phyloP scores from a whole-genome alignment of 1,284 basidiomycete genomes.

The Ceraceosorus bombacis region DNA sequence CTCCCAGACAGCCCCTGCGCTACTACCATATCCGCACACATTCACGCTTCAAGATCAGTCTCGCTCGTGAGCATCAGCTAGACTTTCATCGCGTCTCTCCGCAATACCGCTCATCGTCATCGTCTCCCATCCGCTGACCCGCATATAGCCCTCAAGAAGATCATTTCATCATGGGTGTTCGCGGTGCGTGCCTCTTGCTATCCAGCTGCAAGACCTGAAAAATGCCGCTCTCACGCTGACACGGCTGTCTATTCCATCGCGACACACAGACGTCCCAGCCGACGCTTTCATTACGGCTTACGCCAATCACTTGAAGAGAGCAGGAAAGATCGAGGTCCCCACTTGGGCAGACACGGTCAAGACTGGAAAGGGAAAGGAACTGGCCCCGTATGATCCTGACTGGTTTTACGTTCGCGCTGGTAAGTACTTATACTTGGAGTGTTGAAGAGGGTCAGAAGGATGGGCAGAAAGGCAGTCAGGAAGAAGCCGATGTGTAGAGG shows the following conservation, averaged over 20 bases:
- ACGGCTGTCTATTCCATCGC: constrained; percentile 21
- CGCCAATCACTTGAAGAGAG: constrained; percentile 86
- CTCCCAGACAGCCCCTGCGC: too few relatives aligned
- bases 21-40: too few relatives aligned
- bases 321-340: constrained; percentile 74
- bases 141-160: too few relatives aligned
- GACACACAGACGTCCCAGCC: constrained; percentile 55
- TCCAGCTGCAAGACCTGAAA: too few relatives aligned
- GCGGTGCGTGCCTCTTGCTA: not conserved
- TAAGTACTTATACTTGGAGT: constrained; percentile 51
- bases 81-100: too few relatives aligned
- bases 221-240: too few relatives aligned
- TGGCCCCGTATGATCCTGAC: constrained; percentile 96
- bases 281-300: constrained; percentile 86
- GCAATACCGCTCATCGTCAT: too few relatives aligned
- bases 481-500: too few relatives aligned
- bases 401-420: constrained; percentile 99
- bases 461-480: not conserved
- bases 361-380: constrained; percentile 95
- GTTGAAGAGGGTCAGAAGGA: not conserved
- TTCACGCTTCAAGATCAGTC: too few relatives aligned
- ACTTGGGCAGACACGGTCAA: constrained; percentile 99
- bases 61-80: too few relatives aligned
- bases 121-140: too few relatives aligned
- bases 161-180: not conserved